phyloP scores from a whole-genome alignment of 208 protist genomes.

The Acanthamoeba lenticulata region DNA sequence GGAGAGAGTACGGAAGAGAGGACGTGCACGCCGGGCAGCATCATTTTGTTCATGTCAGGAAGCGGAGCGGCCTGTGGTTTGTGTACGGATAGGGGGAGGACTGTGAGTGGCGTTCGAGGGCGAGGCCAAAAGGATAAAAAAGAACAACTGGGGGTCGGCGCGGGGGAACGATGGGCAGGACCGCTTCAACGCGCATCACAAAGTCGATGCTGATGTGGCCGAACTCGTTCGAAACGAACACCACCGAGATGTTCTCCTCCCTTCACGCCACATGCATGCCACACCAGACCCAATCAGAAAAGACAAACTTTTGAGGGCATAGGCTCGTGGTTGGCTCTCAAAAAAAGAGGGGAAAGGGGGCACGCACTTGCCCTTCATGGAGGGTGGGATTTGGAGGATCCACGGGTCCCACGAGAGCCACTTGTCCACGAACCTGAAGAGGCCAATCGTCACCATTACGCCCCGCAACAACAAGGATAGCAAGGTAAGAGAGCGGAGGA shows the following conservation, averaged over 20 bases:
- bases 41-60: constrained; percentile 23
- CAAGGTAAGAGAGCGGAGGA: not conserved
- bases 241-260: constrained; percentile 19
- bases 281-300: not conserved
- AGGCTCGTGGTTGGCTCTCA: not conserved
- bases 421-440: constrained; percentile 18
- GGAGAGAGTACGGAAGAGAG: not conserved
- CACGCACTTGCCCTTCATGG: constrained; percentile 56
- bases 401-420: constrained; percentile 57
- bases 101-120: not conserved
- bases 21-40: not conserved
- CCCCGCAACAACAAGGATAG: not conserved
- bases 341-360: not conserved
- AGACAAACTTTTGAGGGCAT: constrained; percentile 25
- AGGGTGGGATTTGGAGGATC: constrained; percentile 47
- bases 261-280: not conserved
- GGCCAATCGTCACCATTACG: too few relatives aligned
- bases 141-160: not conserved
- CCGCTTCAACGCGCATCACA: not conserved
- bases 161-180: not conserved
- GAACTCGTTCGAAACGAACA: constrained; percentile 46
- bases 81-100: too few relatives aligned
- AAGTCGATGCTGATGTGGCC: constrained; percentile 52
- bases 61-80: not conserved
- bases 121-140: not conserved